Conservation (phyloP, 345 rosid species). For the Acer negundo region DNA sequence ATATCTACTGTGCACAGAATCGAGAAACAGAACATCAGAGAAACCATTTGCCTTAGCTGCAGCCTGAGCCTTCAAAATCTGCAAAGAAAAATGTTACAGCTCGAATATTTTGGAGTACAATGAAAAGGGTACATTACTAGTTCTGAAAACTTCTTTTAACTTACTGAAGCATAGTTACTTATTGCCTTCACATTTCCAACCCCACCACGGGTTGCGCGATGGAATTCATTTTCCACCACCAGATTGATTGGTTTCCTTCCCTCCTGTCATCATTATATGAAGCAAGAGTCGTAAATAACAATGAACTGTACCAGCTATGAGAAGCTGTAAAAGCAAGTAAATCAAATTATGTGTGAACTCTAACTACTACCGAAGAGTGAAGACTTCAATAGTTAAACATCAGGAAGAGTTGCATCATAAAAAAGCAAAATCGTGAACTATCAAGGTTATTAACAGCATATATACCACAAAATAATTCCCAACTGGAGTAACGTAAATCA, state of each 20-base stretch:
- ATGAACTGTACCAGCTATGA: background rate
- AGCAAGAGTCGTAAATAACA: background rate
- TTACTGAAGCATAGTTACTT: slow-evolving; percentile 36
- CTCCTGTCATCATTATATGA: slow-evolving; percentile 27
- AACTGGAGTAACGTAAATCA: slow-evolving; percentile 32
- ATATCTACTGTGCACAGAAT: slow-evolving; percentile 30
- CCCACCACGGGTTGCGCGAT: slow-evolving; percentile 36
- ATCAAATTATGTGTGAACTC: background rate
- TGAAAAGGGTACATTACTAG: background rate
- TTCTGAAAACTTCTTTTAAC: background rate
- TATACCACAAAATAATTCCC: slow-evolving; percentile 31
- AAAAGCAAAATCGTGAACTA: background rate
- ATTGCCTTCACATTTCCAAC: slow-evolving; percentile 35
- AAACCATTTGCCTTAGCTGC: slow-evolving; percentile 37
- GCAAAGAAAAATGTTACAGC: background rate
- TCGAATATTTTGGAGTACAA: background rate
- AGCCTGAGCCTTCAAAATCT: slow-evolving; percentile 32
- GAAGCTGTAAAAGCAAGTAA: background rate
- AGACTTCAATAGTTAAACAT: background rate
- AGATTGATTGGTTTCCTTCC: slow-evolving; percentile 28
- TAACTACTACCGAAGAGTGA: background rate
- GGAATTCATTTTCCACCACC: slow-evolving; percentile 29
- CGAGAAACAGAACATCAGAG: slow-evolving; percentile 35
- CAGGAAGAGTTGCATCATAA: background rate
- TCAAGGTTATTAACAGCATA: slow-evolving; percentile 1